Evolutionary conservation across 768 basidiomycete genomes (phyloP).

Genomic region (Boletus vermiculosoides): DNA sequence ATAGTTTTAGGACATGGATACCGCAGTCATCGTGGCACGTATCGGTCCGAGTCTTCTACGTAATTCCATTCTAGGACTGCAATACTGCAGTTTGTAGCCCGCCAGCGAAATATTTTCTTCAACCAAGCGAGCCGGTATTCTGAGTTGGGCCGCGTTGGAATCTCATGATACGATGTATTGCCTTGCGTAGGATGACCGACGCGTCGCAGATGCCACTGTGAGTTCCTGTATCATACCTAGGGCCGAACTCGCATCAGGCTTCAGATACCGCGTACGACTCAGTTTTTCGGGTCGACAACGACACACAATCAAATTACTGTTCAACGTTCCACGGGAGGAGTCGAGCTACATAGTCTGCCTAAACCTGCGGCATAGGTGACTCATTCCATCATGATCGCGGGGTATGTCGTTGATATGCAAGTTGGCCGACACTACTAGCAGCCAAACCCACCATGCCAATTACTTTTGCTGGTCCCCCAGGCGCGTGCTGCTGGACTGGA

Average conservation of each 20-base stretch:
- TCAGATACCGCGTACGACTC: background rate
- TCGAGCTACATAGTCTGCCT: background rate
- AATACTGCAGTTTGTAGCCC: no score
- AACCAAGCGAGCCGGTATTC: no score
- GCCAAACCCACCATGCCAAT: background rate
- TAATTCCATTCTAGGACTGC: background rate
- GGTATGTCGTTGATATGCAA: background rate
- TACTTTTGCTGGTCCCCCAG: constrained; percentile 39
- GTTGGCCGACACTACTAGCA: background rate
- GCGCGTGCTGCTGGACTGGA: constrained; percentile 50
- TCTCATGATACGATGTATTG: no score
- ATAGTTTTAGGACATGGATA: background rate
- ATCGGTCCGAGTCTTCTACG: background rate
- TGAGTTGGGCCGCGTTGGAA: no score
- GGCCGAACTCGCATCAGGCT: background rate
- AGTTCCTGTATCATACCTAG: background rate
- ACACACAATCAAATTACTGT: background rate
- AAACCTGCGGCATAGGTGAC: background rate
- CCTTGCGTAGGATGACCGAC: background rate
- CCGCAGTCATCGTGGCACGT: background rate
- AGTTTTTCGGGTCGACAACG: background rate
- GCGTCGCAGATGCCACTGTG: background rate
- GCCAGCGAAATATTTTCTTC: no score
- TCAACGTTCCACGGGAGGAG: background rate
- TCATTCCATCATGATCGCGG: background rate